Conservation (phyloP, 148 eudicot genomes). For the Rhododendron mucronatum region DNA sequence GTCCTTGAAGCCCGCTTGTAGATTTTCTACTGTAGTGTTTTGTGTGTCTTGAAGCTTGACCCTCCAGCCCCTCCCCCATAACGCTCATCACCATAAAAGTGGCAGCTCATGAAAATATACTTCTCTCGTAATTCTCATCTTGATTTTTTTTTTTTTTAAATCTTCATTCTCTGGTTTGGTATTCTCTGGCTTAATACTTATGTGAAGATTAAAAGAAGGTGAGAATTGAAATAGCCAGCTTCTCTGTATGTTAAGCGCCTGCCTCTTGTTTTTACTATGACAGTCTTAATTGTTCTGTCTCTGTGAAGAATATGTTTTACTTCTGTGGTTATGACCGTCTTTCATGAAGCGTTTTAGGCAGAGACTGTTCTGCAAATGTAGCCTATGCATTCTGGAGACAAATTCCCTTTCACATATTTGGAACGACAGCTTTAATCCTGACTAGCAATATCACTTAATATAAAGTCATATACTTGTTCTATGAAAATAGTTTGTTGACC, state of each 20-base stretch:
- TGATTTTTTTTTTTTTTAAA: background rate
- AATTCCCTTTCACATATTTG: background rate
- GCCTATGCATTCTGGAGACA: background rate
- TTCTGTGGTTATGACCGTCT: background rate
- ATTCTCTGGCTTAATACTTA: background rate
- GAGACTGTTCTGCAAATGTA: background rate
- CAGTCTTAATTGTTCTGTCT: background rate
- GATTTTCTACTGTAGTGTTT: background rate
- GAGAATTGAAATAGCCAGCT: background rate
- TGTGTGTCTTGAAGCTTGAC: background rate
- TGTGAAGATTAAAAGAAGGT: background rate
- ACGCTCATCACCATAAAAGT: background rate
- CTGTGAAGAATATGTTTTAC: background rate
- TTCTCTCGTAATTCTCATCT: background rate
- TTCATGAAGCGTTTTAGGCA: background rate
- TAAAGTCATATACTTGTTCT: background rate
- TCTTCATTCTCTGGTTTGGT: background rate
- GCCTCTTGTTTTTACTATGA: background rate
- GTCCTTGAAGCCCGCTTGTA: conserved; percentile 23
- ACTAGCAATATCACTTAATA: background rate
- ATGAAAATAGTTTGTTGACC: background rate
- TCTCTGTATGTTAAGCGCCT: background rate
- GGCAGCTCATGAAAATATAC: background rate
- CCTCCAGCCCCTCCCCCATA: background rate
- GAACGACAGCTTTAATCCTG: background rate